Conservation (phyloP, 163 green algal genomes). For the Volvox carteri region DNA sequence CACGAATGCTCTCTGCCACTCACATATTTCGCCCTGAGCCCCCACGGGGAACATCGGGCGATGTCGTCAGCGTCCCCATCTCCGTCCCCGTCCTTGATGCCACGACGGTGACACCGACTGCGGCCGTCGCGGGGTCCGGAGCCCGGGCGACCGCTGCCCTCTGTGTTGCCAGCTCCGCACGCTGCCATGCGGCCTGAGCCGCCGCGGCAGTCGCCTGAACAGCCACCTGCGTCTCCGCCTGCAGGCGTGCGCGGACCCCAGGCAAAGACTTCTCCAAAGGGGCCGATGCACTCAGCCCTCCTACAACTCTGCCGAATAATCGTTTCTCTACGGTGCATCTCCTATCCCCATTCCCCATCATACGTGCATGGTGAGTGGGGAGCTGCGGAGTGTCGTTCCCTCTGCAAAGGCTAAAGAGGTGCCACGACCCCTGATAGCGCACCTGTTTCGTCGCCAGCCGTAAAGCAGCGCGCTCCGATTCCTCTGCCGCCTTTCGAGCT, state of each 20-base stretch:
- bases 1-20: no score
- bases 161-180: slow-evolving; percentile 24
- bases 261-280: no score
- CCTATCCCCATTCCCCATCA: no score
- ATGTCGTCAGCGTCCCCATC: neutral
- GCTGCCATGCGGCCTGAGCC: slow-evolving; percentile 9
- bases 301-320: no score
- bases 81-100: neutral
- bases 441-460: slow-evolving; percentile 56
- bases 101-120: neutral
- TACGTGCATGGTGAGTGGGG: neutral
- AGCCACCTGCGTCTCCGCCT: slow-evolving; percentile 47
- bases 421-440: no score
- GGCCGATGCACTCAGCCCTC: no score
- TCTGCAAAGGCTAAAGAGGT: no score
- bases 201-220: neutral
- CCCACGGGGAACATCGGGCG: neutral
- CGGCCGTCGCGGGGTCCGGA: slow-evolving; percentile 16
- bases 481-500: slow-evolving; percentile 57
- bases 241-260: no score
- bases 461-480: slow-evolving; percentile 58
- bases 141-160: slow-evolving; percentile 26
- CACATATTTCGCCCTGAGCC: neutral
- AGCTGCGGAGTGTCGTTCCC: neutral
- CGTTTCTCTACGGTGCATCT: no score